phyloP scores from a whole-genome alignment of 305 asterid genomes.

The Fraxinus nigra region DNA sequence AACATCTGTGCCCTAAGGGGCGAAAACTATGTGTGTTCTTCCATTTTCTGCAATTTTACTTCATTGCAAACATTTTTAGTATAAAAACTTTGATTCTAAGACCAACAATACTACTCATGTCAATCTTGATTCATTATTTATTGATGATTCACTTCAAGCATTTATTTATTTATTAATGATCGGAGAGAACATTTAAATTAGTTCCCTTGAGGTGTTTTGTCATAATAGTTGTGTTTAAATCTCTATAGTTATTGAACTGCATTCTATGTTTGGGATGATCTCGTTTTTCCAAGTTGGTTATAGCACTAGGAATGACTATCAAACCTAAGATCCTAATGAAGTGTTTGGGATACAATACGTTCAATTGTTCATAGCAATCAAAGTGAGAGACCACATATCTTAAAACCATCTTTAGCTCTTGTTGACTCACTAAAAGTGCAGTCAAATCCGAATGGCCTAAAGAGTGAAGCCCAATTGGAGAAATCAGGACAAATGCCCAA shows the following conservation, averaged over 20 bases:
- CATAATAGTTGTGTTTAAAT: not conserved
- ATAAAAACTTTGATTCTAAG: too few relatives aligned
- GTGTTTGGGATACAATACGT: not conserved
- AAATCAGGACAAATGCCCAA: too few relatives aligned
- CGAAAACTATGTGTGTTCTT: too few relatives aligned
- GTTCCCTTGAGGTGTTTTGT: not conserved
- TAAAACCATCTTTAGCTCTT: too few relatives aligned
- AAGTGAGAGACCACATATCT: too few relatives aligned
- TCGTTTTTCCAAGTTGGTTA: not conserved
- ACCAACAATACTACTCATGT: conserved; percentile 50
- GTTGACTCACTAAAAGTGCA: too few relatives aligned
- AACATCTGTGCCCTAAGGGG: too few relatives aligned
- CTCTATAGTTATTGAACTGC: not conserved
- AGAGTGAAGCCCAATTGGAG: too few relatives aligned
- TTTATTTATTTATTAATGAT: conserved; percentile 2
- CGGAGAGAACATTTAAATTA: not conserved
- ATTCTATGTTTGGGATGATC: not conserved
- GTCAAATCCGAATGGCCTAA: too few relatives aligned
- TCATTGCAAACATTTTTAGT: too few relatives aligned
- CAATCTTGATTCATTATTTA: conserved; percentile 18
- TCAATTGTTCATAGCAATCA: not conserved
- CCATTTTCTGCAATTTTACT: too few relatives aligned
- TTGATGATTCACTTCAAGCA: not conserved
- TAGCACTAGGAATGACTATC: not conserved
- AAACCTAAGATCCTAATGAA: not conserved